Evolutionary conservation across 2,329 filamentous ascomycete genomes (phyloP).

Genomic region (Chaetothyriales sp.): DNA sequence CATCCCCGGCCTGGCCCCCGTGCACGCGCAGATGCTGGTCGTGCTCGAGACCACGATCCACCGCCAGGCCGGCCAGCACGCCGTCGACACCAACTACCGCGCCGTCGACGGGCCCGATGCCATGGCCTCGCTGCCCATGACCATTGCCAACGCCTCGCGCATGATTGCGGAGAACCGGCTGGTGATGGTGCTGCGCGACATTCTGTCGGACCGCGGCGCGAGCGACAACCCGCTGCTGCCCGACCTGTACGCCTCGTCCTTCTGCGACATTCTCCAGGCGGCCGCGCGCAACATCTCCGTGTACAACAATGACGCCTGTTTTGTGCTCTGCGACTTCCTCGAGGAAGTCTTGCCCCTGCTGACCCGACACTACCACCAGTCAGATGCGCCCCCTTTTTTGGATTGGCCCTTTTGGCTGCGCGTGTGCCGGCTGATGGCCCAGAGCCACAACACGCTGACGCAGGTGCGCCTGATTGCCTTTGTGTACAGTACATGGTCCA

Average conservation of each 20-base stretch:
- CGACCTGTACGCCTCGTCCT: slow-evolving; percentile 62
- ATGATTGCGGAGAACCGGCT: slow-evolving; percentile 82
- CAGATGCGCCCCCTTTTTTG: slow-evolving; percentile 39
- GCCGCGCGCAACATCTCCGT: slow-evolving; percentile 62
- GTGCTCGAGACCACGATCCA: slow-evolving; percentile 75
- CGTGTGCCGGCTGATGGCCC: slow-evolving; percentile 64
- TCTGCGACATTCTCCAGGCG: slow-evolving; percentile 59
- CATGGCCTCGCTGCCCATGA: slow-evolving; percentile 47
- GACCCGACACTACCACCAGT: slow-evolving; percentile 43
- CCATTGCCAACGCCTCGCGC: slow-evolving; percentile 56
- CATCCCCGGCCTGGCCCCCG: slow-evolving; percentile 62
- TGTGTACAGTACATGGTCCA: slow-evolving; percentile 66
- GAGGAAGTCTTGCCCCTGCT: slow-evolving; percentile 64
- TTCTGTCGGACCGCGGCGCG: slow-evolving; percentile 51
- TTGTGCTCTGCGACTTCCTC: slow-evolving; percentile 80
- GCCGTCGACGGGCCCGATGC: slow-evolving; percentile 55
- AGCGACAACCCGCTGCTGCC: slow-evolving; percentile 42
- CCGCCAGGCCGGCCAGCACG: slow-evolving; percentile 34
- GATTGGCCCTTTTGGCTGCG: slow-evolving; percentile 79
- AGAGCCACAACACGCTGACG: slow-evolving; percentile 77
- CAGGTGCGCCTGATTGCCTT: slow-evolving; percentile 76
- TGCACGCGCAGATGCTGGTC: slow-evolving; percentile 69
- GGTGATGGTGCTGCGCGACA: slow-evolving; percentile 67
- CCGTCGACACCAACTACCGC: slow-evolving; percentile 34
- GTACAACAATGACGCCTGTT: slow-evolving; percentile 72